phyloP scores from a whole-genome alignment of 2,329 filamentous ascomycete genomes.

The Pochonia chlamydosporia region DNA sequence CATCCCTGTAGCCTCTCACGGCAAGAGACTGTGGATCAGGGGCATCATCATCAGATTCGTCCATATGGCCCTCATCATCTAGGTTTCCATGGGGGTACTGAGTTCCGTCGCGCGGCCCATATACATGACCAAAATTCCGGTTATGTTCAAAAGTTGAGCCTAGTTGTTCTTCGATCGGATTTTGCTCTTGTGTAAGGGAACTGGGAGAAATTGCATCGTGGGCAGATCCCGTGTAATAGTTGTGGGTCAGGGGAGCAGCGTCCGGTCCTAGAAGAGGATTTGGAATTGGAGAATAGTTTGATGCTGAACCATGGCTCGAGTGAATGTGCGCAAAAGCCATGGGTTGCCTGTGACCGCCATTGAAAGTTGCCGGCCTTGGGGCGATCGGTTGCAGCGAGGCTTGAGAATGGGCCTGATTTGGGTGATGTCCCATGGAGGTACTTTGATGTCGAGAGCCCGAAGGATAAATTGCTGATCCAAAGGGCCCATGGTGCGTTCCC shows the following conservation, averaged over 20 bases:
- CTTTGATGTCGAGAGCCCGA: conserved; percentile 27
- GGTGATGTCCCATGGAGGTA: conserved; percentile 13
- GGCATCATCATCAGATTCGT: conserved; percentile 56
- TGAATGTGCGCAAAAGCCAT: conserved; percentile 8
- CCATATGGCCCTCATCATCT: conserved; percentile 18
- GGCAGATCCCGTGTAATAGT: background rate
- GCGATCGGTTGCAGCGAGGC: conserved; percentile 40
- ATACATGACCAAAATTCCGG: background rate
- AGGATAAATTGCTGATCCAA: conserved; percentile 36
- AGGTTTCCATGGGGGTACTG: background rate
- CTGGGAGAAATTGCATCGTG: background rate
- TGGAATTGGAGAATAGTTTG: conserved; percentile 10
- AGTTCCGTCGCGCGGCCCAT: background rate
- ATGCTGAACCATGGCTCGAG: conserved; percentile 3
- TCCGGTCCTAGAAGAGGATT: conserved; percentile 14
- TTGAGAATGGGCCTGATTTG: conserved; percentile 31
- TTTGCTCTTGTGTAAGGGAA: conserved; percentile 8
- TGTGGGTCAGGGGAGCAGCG: conserved; percentile 2
- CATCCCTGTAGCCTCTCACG: conserved; percentile 26
- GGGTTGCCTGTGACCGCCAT: conserved; percentile 9
- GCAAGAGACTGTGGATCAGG: conserved; percentile 19
- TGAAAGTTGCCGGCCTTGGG: conserved; percentile 41
- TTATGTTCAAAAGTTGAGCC: background rate
- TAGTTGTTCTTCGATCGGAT: conserved; percentile 7
- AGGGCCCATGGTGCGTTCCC: conserved; percentile 35